phyloP scores from a whole-genome alignment of 129 eudicot genomes.

The Ambrosia trifida region DNA sequence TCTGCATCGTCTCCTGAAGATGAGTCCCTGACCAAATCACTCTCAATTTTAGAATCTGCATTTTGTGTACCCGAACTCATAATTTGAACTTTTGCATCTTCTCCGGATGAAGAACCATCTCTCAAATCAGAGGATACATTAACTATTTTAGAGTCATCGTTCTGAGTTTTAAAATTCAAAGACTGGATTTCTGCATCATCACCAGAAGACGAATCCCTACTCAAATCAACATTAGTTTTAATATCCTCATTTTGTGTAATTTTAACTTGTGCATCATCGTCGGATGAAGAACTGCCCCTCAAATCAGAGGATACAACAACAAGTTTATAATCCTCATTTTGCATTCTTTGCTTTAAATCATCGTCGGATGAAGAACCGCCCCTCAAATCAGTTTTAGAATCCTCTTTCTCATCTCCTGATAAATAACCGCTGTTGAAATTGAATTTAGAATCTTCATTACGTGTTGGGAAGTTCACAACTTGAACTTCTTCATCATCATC shows the following conservation, averaged over 20 bases:
- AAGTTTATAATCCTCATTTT: not conserved
- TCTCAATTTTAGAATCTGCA: not conserved
- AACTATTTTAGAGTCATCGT: not conserved
- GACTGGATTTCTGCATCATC: not conserved
- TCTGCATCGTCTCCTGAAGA: not conserved
- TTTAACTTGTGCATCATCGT: not conserved
- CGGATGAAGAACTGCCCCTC: not conserved
- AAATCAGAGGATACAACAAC: not conserved
- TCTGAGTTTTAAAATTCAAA: not conserved
- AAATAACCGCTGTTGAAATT: too few species aligned
- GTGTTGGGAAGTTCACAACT: not conserved
- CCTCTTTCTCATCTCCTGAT: not conserved
- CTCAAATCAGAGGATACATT: not conserved
- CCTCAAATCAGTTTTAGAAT: constrained; percentile 1
- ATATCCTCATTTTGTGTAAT: not conserved
- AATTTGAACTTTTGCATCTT: not conserved
- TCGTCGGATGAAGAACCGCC: not conserved
- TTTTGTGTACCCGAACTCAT: not conserved
- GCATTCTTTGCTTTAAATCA: not conserved
- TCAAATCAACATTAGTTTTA: not conserved
- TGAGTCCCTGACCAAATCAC: not conserved
- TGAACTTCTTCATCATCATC: constrained; percentile 44
- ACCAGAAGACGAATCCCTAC: not conserved
- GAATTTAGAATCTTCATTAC: constrained; percentile 6
- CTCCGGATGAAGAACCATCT: not conserved